Evolutionary conservation across 2,329 filamentous ascomycete genomes (phyloP).

Genomic region (Colletotrichum camelliae): DNA sequence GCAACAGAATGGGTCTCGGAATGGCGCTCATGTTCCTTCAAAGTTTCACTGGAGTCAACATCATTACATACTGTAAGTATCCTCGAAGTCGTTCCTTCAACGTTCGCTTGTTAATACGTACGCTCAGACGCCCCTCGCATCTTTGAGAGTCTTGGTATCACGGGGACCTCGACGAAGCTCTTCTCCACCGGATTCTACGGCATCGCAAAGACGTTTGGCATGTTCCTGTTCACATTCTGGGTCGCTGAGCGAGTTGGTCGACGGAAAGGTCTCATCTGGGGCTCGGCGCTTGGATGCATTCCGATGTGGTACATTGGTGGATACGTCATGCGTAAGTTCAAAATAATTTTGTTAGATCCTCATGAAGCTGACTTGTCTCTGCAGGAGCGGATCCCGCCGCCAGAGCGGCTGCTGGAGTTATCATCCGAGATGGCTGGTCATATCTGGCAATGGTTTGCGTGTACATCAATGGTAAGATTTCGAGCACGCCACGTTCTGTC

Average conservation of each 20-base stretch:
- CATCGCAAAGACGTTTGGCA: conserved; percentile 40
- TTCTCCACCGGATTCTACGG: conserved; percentile 48
- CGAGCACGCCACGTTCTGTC: fast-evolving
- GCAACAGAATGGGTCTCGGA: conserved; percentile 54
- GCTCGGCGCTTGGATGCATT: conserved; percentile 42
- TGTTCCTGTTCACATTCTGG: conserved; percentile 45
- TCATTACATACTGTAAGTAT: conserved; percentile 59
- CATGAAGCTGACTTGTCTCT: fast-evolving
- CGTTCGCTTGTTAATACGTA: fast-evolving
- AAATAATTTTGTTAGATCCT: fast-evolving
- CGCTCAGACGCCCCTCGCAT: conserved; percentile 38
- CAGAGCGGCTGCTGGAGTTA: conserved; percentile 50
- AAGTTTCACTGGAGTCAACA: conserved; percentile 53
- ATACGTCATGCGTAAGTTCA: conserved; percentile 31
- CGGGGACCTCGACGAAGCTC: conserved; percentile 35
- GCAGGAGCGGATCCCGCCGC: conserved; percentile 31
- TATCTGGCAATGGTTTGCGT: conserved; percentile 51
- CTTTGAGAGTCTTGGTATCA: conserved; percentile 41
- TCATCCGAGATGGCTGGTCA: conserved; percentile 44
- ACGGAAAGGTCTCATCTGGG: conserved; percentile 51
- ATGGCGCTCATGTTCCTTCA: conserved; percentile 54
- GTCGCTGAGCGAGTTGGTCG: conserved; percentile 54
- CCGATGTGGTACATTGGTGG: conserved; percentile 46
- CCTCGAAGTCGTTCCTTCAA: fast-evolving
- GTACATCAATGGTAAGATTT: conserved; percentile 44